phyloP scores from a whole-genome alignment of 352 stramenopile genomes.

The Hyaloperonospora arabidopsidis region DNA sequence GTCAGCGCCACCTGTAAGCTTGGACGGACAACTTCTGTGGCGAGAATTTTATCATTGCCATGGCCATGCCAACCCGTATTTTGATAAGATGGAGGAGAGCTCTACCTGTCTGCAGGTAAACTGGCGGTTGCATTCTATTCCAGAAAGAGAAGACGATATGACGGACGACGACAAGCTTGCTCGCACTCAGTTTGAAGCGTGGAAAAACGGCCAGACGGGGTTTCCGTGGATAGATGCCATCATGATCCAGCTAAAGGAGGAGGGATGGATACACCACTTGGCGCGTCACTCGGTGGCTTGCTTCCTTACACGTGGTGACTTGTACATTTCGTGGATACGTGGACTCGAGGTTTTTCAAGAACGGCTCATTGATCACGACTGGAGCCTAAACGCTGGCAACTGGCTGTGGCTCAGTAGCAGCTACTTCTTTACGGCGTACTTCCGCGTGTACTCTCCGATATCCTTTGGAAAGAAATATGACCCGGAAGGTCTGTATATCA shows the following conservation, averaged over 20 bases:
- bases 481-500: conserved; percentile 85
- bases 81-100: conserved; percentile 93
- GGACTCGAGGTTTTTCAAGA: conserved; percentile 89
- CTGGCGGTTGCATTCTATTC: conserved; percentile 85
- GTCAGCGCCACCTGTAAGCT: conserved; percentile 85
- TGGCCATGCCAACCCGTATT: conserved; percentile 75
- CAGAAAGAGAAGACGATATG: conserved; percentile 44
- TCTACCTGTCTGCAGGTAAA: conserved; percentile 83
- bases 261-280: conserved; percentile 87
- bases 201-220: conserved; percentile 92
- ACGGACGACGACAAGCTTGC: conserved; percentile 81
- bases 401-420: conserved; percentile 95
- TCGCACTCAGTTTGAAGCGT: conserved; percentile 82
- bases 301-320: conserved; percentile 96
- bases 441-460: conserved; percentile 92
- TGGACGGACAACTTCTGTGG: conserved; percentile 94
- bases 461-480: conserved; percentile 96
- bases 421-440: conserved; percentile 97
- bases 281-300: conserved; percentile 94
- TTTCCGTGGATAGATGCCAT: conserved; percentile 98
- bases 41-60: conserved; percentile 92
- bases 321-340: conserved; percentile 93
- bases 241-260: conserved; percentile 90
- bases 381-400: conserved; percentile 95
- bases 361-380: conserved; percentile 94